phyloP scores from a whole-genome alignment of 148 eudicot species.

The Fallopia convolvulus region DNA sequence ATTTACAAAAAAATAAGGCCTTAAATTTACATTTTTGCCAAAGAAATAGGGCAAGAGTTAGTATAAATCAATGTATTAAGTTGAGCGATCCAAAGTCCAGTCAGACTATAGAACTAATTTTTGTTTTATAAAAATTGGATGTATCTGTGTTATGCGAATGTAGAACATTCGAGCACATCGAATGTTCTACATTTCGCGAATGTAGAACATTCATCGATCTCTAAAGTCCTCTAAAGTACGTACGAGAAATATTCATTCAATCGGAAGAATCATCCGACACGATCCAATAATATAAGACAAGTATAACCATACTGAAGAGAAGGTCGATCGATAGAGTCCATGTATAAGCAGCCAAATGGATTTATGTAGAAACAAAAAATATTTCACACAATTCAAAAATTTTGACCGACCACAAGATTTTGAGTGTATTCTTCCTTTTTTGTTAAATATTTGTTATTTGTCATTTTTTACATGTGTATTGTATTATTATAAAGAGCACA shows the following conservation, averaged over 20 bases:
- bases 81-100: too few species aligned
- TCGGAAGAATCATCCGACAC: background rate
- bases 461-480: background rate
- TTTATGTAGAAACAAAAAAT: background rate
- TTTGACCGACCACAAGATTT: background rate
- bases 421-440: background rate
- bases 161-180: background rate
- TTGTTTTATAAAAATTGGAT: background rate
- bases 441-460: background rate
- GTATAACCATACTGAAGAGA: background rate
- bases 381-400: background rate
- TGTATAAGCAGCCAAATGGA: slow-evolving; percentile 4
- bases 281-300: background rate
- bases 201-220: background rate
- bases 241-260: background rate
- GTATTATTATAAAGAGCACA: background rate
- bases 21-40: too few species aligned
- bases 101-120: too few species aligned
- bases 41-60: too few species aligned
- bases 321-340: slow-evolving; percentile 4
- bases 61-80: too few species aligned
- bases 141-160: background rate
- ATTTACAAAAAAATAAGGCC: too few species aligned
- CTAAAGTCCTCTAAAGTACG: background rate
- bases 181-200: background rate